Evolutionary conservation across 2,329 filamentous ascomycete species (phyloP), one percentile per base, ranked within the genome.

Genomic region (Hysterium pulicare): DNA sequence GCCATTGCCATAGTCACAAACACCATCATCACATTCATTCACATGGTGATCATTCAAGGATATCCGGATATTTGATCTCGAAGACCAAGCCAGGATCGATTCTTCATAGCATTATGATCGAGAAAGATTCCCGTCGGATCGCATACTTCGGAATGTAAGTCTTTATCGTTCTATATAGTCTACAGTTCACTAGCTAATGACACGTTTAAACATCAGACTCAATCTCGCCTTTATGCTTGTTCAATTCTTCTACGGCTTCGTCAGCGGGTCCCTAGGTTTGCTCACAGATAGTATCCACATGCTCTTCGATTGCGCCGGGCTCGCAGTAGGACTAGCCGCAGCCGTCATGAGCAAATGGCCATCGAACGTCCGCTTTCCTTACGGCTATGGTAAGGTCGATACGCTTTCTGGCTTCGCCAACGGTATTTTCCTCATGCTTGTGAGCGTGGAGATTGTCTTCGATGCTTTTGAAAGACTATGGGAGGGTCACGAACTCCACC

Each of bases 201-300:
- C n/a, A n/a, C n/a, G n/a, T n/a, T n/a, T n/a, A n/a, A n/a, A n/a
- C n/a, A n/a, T 9, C 33, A 95, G 89, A 48, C 78, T 98, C 42
- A 98, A 98, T 62, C 90, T 98, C 55, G 77, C 75, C 5, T 98
- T 98, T 66, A 98, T 98, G 93, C 72, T 87, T 24, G 82, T 98
- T 1, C 93, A 98, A 59, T 86, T 90, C 31, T 89, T 91, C 48
- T 98, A 98, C 60, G 93, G 93, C 37, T 94, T 93, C 57, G 71
- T 93, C 9, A 97, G 90, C 3, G 90, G 95, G 53, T 98, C 93
- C 0, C 73, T 98, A 4, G 93, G 93, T 2, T 76, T 98, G n/a
- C 79, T 98, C 15, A 95, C 90, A 53, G 93, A 98, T 68, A 97
- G 90, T 58, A 93, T 98, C 49, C 93, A 98, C 70, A 98, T 98